Conservation (phyloP, 495 filamentous ascomycete genomes). For the Neurospora cerealis region DNA sequence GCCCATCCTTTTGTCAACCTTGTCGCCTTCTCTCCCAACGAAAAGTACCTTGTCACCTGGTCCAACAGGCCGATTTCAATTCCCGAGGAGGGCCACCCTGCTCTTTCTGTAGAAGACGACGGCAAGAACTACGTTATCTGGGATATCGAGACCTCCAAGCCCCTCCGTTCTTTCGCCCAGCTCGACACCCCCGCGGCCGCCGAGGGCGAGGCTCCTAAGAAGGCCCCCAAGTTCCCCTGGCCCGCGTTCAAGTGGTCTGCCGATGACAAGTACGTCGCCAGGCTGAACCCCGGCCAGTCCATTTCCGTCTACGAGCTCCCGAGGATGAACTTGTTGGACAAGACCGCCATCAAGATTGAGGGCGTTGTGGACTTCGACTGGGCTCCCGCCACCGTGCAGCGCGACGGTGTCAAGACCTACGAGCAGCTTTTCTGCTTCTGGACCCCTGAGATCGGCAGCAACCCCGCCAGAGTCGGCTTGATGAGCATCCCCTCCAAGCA, state of each 20-base stretch:
- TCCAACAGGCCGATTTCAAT: conserved; percentile 85
- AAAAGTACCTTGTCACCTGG: conserved; percentile 94
- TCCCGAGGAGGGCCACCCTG: conserved; percentile 70
- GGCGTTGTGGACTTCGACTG: conserved; percentile 97
- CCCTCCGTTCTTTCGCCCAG: conserved; percentile 83
- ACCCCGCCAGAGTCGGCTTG: conserved; percentile 90
- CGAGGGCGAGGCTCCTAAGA: conserved; percentile 40
- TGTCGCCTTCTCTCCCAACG: conserved; percentile 87
- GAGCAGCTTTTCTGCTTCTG: conserved; percentile 97
- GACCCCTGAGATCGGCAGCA: conserved; percentile 96
- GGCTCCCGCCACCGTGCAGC: conserved; percentile 70
- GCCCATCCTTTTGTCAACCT: conserved; percentile 91
- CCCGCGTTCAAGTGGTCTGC: conserved; percentile 98
- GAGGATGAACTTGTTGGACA: conserved; percentile 81
- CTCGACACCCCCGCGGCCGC: conserved; percentile 64
- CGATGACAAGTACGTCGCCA: conserved; percentile 92
- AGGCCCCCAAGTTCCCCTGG: conserved; percentile 89
- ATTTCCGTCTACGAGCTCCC: conserved; percentile 94
- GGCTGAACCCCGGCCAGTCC: conserved; percentile 76
- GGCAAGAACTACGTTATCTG: conserved; percentile 99
- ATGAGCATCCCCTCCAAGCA: conserved; percentile 95
- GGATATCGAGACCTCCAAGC: conserved; percentile 86
- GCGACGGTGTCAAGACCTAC: conserved; percentile 75
- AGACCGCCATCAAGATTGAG: conserved; percentile 86
- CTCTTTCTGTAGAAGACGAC: conserved; percentile 81